phyloP scores from a whole-genome alignment of 441 rosid species.

The Biscutella laevigata region DNA sequence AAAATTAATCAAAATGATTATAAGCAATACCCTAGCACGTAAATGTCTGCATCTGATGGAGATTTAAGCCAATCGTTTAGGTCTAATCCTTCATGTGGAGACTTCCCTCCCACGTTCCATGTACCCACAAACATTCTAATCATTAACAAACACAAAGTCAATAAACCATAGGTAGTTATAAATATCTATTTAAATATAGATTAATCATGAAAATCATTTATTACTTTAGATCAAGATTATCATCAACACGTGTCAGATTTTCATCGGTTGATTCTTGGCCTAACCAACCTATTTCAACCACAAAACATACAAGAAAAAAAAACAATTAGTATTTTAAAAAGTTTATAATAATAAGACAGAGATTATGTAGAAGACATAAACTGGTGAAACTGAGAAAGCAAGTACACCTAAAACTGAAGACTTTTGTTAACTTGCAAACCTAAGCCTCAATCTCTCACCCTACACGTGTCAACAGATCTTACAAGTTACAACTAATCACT shows the following conservation, averaged over 20 bases:
- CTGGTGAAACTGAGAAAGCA: constrained; percentile 21
- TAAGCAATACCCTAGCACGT: constrained; percentile 73
- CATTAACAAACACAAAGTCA: constrained; percentile 10
- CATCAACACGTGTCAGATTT: constrained; percentile 23
- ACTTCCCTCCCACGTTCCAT: constrained; percentile 95
- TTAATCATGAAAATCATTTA: not conserved
- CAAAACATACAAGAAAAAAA: constrained; percentile 10
- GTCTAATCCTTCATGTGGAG: constrained; percentile 69
- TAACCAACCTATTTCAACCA: constrained; percentile 42
- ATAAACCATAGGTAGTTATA: not conserved
- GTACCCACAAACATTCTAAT: constrained; percentile 91
- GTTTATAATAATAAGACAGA: constrained; percentile 1
- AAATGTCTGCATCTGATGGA: constrained; percentile 64
- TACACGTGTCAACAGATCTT: constrained; percentile 31
- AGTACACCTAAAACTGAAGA: too few species aligned
- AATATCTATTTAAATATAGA: not conserved
- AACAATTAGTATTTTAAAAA: not conserved
- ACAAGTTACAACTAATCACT: too few species aligned
- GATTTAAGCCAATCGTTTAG: constrained; percentile 63
- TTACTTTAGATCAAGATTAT: constrained; percentile 48
- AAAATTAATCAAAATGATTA: not conserved
- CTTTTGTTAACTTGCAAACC: too few species aligned
- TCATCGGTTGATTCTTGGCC: constrained; percentile 29
- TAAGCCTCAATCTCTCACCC: not conserved
- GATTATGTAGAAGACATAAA: constrained; percentile 12